Evolutionary conservation across 495 filamentous ascomycete species (phyloP).

Genomic region (Penicillium ucsense): DNA sequence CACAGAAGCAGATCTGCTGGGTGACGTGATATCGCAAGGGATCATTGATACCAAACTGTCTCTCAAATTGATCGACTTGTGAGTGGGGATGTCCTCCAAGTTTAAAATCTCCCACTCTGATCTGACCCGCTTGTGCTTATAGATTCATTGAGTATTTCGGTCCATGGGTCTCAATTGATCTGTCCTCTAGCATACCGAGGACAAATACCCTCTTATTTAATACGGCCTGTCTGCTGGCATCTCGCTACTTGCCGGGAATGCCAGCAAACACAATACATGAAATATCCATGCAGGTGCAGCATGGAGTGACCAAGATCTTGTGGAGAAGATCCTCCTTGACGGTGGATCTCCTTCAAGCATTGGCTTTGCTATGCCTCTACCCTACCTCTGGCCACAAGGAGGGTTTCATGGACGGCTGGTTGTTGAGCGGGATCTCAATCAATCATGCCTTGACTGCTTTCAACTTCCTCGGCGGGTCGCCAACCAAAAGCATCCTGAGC

Average conservation of each 20-base stretch:
- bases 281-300: slow-evolving; percentile 29
- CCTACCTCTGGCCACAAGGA: slow-evolving; percentile 27
- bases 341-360: slow-evolving; percentile 28
- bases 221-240: slow-evolving; percentile 29
- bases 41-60: slow-evolving; percentile 28
- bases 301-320: slow-evolving; percentile 23
- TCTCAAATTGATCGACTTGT: slow-evolving; percentile 29
- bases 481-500: slow-evolving; percentile 15
- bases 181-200: slow-evolving; percentile 17
- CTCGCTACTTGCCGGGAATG: slow-evolving; percentile 30
- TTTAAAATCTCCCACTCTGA: not conserved
- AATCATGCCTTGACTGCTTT: slow-evolving; percentile 31
- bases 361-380: slow-evolving; percentile 30
- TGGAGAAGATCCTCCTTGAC: slow-evolving; percentile 26
- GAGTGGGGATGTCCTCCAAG: not conserved
- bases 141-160: slow-evolving; percentile 33
- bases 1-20: slow-evolving; percentile 16
- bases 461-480: slow-evolving; percentile 19
- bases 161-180: slow-evolving; percentile 27
- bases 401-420: slow-evolving; percentile 31
- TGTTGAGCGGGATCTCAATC: slow-evolving; percentile 34
- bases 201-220: slow-evolving; percentile 30
- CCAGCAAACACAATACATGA: slow-evolving; percentile 20
- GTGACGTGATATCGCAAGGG: slow-evolving; percentile 23
- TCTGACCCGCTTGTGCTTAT: not conserved